phyloP scores from a whole-genome alignment of 176 grass and related monocot species.

The Lolium perenne region DNA sequence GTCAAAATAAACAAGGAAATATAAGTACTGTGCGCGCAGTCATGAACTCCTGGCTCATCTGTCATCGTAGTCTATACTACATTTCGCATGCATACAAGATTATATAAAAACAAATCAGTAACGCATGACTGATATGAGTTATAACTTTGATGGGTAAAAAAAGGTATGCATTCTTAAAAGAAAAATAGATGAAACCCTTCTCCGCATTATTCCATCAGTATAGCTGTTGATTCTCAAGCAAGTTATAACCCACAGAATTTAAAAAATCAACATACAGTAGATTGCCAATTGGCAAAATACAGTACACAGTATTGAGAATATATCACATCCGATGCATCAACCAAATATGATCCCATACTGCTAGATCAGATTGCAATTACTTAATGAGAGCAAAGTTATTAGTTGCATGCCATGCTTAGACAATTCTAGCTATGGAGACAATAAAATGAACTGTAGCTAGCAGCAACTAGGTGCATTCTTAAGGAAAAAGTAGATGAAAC shows the following conservation, averaged over 20 bases:
- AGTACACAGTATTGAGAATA: background rate
- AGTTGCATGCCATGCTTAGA: background rate
- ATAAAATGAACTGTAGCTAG: background rate
- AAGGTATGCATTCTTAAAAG: background rate
- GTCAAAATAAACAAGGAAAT: conserved; percentile 9
- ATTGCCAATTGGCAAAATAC: background rate
- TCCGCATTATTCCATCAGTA: background rate
- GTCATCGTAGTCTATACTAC: conserved; percentile 8
- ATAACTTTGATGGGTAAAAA: background rate
- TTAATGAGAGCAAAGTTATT: background rate
- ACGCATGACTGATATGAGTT: background rate
- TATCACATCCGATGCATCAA: conserved; percentile 20
- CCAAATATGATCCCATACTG: background rate
- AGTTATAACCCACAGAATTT: background rate
- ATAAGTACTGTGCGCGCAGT: background rate
- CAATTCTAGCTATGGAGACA: background rate
- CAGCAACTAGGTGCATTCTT: background rate
- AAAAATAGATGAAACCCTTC: background rate
- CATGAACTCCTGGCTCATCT: background rate
- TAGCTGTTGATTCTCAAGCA: background rate
- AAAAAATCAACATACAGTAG: background rate
- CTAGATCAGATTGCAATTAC: background rate
- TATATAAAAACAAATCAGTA: background rate
- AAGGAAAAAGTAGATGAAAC: background rate
- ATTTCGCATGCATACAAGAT: background rate